Evolutionary conservation across 2,329 filamentous ascomycete species (phyloP).

Genomic region (Penicillium olsonii): DNA sequence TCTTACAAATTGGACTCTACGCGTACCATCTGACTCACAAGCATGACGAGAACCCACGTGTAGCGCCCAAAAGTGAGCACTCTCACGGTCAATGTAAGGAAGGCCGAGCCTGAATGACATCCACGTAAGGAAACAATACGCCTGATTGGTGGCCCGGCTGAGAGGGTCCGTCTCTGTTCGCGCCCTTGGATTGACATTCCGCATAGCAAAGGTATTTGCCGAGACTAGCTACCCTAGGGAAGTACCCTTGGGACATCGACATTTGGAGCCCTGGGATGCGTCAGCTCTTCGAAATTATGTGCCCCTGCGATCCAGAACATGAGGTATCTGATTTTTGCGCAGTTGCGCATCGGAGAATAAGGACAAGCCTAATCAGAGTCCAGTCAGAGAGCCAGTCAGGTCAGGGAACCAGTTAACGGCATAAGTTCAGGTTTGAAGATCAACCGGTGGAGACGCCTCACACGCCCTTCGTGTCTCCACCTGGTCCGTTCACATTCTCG

Average conservation of each 20-base stretch:
- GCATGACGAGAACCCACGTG: background rate
- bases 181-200: conserved; percentile 30
- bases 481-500: conserved; percentile 15
- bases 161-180: conserved; percentile 11
- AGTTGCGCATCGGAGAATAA: too few species aligned
- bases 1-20: conserved; percentile 10
- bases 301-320: too few species aligned
- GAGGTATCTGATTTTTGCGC: too few species aligned
- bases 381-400: too few species aligned
- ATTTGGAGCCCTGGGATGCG: too few species aligned
- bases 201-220: background rate
- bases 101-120: conserved; percentile 2
- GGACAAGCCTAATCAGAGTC: too few species aligned
- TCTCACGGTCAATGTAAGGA: conserved; percentile 4
- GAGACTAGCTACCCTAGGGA: background rate
- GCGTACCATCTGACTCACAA: conserved; percentile 4
- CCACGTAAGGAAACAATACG: background rate
- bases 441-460: conserved; percentile 21
- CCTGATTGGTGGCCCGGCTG: conserved; percentile 12
- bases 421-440: background rate
- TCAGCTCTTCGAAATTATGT: too few species aligned
- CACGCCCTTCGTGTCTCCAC: conserved; percentile 27
- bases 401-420: too few species aligned
- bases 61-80: background rate
- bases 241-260: too few species aligned